phyloP scores from a whole-genome alignment of 1,139 yeast species.

The Trichomonascaceae sp. region DNA sequence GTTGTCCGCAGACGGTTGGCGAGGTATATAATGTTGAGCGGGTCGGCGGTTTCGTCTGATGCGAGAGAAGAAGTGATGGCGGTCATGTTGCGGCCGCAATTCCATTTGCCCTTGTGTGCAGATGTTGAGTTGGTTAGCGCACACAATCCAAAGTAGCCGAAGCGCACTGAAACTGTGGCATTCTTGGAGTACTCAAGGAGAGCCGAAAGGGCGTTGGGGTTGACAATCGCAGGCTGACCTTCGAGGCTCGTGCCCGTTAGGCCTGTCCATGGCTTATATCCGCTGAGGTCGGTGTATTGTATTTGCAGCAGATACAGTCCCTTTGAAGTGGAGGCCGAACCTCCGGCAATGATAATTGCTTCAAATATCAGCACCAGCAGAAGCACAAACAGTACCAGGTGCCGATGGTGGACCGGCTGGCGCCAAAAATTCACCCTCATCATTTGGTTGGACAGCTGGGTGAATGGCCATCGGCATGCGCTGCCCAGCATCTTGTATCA shows the following conservation, averaged over 20 bases:
- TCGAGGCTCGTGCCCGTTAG: background rate
- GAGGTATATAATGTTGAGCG: background rate
- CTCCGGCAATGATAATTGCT: background rate
- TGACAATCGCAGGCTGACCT: background rate
- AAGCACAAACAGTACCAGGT: background rate
- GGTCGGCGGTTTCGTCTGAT: background rate
- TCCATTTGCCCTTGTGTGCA: background rate
- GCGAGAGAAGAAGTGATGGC: background rate
- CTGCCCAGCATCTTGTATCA: too few species aligned
- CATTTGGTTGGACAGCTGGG: too few species aligned
- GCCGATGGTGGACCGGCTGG: background rate
- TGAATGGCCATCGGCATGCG: too few species aligned
- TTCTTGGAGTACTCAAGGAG: background rate
- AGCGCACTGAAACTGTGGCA: background rate
- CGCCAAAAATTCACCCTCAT: too few species aligned
- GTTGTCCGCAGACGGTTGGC: background rate
- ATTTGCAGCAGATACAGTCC: background rate
- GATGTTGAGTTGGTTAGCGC: background rate
- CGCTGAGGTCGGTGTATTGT: background rate
- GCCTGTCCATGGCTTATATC: background rate
- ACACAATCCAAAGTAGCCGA: background rate
- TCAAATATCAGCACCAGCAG: background rate
- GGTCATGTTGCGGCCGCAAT: background rate
- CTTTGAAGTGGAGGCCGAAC: background rate
- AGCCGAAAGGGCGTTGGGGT: background rate